These are phyloP conservation scores for Penicillium taxi DNA, from an alignment of 495 filamentous ascomycete species.

Conservation along the genomic window DNA sequence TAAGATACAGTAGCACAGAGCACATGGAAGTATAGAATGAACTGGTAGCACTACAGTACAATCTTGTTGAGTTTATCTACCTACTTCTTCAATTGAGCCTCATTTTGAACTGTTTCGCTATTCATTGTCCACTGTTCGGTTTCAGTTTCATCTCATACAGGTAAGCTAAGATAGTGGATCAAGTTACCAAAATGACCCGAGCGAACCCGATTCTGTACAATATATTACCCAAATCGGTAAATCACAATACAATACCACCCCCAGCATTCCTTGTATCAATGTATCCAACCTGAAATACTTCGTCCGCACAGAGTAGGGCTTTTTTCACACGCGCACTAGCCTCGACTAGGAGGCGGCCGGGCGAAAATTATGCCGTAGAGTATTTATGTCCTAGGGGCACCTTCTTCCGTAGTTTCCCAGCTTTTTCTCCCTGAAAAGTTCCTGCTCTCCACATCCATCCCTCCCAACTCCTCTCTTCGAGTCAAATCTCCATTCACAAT, in stretches of 20 bases:
- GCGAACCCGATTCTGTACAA: conserved; percentile 3
- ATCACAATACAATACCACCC: conserved; percentile 11
- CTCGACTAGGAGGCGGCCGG: conserved; percentile 31
- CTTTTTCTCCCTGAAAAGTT: conserved; percentile 38
- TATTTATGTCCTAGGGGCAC: conserved; percentile 35
- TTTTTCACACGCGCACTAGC: conserved; percentile 29
- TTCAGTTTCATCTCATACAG: too few relatives aligned
- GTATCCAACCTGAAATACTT: conserved; percentile 16
- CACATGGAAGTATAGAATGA: too few relatives aligned
- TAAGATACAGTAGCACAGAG: too few relatives aligned
- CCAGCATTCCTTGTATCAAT: conserved; percentile 18
- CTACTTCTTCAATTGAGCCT: too few relatives aligned
- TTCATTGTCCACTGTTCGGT: too few relatives aligned
- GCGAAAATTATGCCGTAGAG: conserved; percentile 42
- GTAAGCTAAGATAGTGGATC: background rate
- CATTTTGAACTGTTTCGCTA: too few relatives aligned
- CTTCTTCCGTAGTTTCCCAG: conserved; percentile 36
- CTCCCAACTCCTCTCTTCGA: conserved; percentile 18
- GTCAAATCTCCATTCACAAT: conserved; percentile 47
- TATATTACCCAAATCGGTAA: conserved; percentile 10
- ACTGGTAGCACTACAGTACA: too few relatives aligned
- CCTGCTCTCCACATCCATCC: conserved; percentile 17
- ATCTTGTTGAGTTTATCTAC: too few relatives aligned
- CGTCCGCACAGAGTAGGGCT: conserved; percentile 32
- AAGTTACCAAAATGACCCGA: background rate